Evolutionary conservation across 164 flowering plant genomes (phyloP).

Genomic region (Taxillus chinensis): DNA sequence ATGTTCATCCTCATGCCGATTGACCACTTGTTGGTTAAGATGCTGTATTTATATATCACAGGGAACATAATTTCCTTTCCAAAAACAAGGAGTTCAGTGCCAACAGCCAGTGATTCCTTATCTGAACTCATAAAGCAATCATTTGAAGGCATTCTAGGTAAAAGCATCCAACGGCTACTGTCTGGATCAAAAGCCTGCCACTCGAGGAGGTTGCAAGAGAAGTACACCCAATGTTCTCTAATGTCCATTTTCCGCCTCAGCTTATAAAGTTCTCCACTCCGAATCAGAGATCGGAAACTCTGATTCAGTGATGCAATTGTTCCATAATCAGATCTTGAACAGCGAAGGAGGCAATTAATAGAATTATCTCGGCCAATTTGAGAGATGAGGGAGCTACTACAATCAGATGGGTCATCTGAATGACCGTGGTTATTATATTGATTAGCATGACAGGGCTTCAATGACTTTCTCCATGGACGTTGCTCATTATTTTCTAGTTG

Average conservation of each 20-base stretch:
- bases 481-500: slow-evolving; percentile 17
- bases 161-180: slow-evolving; percentile 13
- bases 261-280: slow-evolving; percentile 15
- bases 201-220: slow-evolving; percentile 1
- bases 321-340: slow-evolving; percentile 15
- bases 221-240: slow-evolving; percentile 18
- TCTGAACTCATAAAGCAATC: slow-evolving; percentile 13
- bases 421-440: slow-evolving; percentile 10
- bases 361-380: slow-evolving; percentile 9
- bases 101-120: slow-evolving; percentile 14
- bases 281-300: slow-evolving; percentile 11
- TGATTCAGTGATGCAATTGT: slow-evolving; percentile 15
- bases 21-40: slow-evolving; percentile 8
- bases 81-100: slow-evolving; percentile 19
- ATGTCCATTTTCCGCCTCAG: slow-evolving; percentile 12
- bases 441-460: slow-evolving; percentile 7
- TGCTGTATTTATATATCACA: slow-evolving; percentile 10
- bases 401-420: slow-evolving; percentile 11
- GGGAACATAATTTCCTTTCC: slow-evolving; percentile 7
- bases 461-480: slow-evolving; percentile 8
- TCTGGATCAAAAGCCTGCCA: slow-evolving; percentile 10
- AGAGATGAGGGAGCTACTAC: slow-evolving; percentile 14
- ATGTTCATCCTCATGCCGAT: slow-evolving; percentile 8
- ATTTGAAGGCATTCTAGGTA: slow-evolving; percentile 14
- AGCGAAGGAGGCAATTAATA: slow-evolving; percentile 9